These are phyloP conservation scores for Lipomyces mesembrius DNA, from an alignment of 805 yeast species.

Conservation along the genomic window DNA sequence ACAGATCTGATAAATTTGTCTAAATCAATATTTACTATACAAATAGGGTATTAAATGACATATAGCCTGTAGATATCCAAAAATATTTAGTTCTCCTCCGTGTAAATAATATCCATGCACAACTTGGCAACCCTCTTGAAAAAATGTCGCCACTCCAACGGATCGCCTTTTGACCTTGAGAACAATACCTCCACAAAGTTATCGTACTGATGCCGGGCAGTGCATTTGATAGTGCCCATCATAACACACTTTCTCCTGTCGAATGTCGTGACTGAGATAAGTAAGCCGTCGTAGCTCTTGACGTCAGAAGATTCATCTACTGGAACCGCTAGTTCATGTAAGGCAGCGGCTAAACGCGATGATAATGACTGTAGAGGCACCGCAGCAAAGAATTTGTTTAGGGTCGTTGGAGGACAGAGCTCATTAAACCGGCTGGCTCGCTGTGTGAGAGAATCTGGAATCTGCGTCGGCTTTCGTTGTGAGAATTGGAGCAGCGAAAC, in stretches of 20 bases:
- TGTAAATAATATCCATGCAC: conserved; percentile 46
- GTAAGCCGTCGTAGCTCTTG: conserved; percentile 40
- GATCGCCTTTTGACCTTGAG: conserved; percentile 64
- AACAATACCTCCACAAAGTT: conserved; percentile 56
- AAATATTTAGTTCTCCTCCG: conserved; percentile 9
- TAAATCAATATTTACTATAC: background rate
- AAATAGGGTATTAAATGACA: background rate
- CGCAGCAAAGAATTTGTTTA: conserved; percentile 59
- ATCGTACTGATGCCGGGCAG: conserved; percentile 16
- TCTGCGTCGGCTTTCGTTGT: conserved; percentile 28
- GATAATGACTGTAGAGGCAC: conserved; percentile 52
- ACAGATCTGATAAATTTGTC: background rate
- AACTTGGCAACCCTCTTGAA: conserved; percentile 61
- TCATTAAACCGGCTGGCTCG: conserved; percentile 39
- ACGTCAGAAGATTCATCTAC: conserved; percentile 40
- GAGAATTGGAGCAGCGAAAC: conserved; percentile 27
- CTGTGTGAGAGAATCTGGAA: conserved; percentile 41
- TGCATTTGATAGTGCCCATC: conserved; percentile 38
- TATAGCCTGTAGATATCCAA: background rate
- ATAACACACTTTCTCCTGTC: conserved; percentile 40
- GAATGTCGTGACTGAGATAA: conserved; percentile 7
- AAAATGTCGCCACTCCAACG: conserved; percentile 72
- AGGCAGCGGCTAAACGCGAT: conserved; percentile 50
- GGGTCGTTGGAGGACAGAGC: conserved; percentile 49
- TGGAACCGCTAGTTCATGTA: conserved; percentile 49